Evolutionary conservation across 129 eudicot species (phyloP).

Genomic region (Mikania micrantha): DNA sequence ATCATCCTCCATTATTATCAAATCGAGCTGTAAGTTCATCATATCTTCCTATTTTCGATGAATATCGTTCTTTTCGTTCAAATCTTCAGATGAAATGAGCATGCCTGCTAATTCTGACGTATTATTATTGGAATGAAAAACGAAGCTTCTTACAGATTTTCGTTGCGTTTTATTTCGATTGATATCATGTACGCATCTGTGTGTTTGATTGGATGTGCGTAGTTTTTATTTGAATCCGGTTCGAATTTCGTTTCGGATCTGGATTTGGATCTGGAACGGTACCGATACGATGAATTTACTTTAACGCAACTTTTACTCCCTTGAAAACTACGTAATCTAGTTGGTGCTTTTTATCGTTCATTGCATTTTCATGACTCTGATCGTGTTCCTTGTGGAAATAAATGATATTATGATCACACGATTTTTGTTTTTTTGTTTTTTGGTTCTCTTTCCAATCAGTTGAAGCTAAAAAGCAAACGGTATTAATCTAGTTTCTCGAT

Average conservation of each 20-base stretch:
- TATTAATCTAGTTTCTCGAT: not conserved
- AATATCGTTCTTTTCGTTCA: not conserved
- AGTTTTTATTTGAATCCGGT: not conserved
- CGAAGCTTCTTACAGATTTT: not conserved
- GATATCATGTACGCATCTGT: not conserved
- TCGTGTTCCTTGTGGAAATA: not conserved
- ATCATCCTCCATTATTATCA: not conserved
- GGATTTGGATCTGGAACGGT: too few relatives aligned
- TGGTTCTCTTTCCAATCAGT: not conserved
- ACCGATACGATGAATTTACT: constrained; percentile 8
- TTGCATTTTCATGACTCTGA: constrained; percentile 1
- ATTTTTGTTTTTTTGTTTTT: not conserved
- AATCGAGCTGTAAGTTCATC: constrained; percentile 11
- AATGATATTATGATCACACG: not conserved
- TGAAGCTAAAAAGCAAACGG: not conserved
- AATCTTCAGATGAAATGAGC: not conserved
- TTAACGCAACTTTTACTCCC: constrained; percentile 19
- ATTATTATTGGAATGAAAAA: not conserved
- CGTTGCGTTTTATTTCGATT: not conserved
- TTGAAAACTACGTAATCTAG: not conserved
- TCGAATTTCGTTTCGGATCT: not conserved
- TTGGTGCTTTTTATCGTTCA: constrained; percentile 7
- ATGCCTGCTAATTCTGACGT: not conserved
- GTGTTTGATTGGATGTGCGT: not conserved
- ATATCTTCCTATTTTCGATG: not conserved